phyloP scores from a whole-genome alignment of 192 early-diverging fungal genomes.

The Chytriomyces sp. region DNA sequence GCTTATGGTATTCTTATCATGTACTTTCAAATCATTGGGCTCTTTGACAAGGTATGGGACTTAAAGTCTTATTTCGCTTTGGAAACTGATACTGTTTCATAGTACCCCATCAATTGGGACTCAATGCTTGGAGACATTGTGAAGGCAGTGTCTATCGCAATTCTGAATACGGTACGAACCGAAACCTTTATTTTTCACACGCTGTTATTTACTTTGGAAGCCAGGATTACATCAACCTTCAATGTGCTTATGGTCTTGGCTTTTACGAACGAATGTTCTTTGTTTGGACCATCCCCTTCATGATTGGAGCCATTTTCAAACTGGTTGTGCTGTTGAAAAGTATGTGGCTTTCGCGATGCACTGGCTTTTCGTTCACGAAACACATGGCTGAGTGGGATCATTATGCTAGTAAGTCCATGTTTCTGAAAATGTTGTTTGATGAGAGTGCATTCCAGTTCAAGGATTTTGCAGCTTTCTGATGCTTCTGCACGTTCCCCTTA shows the following conservation, averaged over 20 bases:
- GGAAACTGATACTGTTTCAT: neutral
- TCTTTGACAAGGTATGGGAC: constrained; percentile 8
- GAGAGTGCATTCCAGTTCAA: neutral
- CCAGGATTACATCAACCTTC: constrained; percentile 27
- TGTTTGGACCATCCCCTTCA: constrained; percentile 4
- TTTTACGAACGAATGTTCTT: constrained; percentile 9
- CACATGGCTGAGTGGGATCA: constrained; percentile 18
- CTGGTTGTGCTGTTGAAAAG: neutral
- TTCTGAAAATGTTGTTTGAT: neutral
- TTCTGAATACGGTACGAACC: constrained; percentile 15
- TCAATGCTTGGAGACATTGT: constrained; percentile 18
- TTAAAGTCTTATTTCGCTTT: neutral
- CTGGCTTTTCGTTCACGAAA: neutral
- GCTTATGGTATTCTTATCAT: constrained; percentile 12
- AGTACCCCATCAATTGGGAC: constrained; percentile 27
- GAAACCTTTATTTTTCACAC: neutral
- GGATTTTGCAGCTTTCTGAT: constrained; percentile 23
- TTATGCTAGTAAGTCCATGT: neutral
- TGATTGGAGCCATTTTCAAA: constrained; percentile 11
- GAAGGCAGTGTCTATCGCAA: constrained; percentile 7
- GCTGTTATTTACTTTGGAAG: neutral
- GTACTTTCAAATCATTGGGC: constrained; percentile 18
- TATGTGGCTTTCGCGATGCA: neutral
- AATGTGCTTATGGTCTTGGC: constrained; percentile 20
- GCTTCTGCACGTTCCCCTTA: constrained; percentile 16